Evolutionary conservation across 2,329 filamentous ascomycete genomes (phyloP).

Genomic region (Penicillium sp.): DNA sequence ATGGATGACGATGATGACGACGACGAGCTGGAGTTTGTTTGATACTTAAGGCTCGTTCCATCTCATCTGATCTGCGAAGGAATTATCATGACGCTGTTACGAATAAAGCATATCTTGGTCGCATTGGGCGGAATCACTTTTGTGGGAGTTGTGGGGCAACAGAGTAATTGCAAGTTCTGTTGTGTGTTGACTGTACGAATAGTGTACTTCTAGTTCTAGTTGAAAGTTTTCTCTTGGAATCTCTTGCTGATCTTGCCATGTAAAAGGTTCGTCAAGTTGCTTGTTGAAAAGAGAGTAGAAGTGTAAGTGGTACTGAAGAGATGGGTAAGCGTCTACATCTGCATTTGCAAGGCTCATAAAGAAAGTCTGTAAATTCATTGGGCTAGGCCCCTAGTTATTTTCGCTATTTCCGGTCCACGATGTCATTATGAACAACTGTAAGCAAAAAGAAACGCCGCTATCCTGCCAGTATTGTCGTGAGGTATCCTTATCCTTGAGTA

Average conservation of each 20-base stretch:
- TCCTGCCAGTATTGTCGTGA: slow-evolving; percentile 1
- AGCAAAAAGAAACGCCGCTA: slow-evolving; percentile 9
- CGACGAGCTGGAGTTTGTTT: slow-evolving; percentile 49
- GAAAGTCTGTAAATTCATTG: background rate
- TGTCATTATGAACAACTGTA: background rate
- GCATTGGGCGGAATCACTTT: slow-evolving; percentile 11
- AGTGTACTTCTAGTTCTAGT: slow-evolving; percentile 1
- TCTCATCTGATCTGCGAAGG: background rate
- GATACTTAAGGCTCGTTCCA: background rate
- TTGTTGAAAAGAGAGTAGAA: too few relatives aligned
- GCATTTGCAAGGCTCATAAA: too few relatives aligned
- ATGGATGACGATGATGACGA: slow-evolving; percentile 54
- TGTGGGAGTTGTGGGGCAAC: background rate
- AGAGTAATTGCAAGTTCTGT: background rate
- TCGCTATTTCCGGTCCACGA: background rate
- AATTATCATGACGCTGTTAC: slow-evolving; percentile 14
- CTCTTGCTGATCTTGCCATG: too few relatives aligned
- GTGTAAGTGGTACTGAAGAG: too few relatives aligned
- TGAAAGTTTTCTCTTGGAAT: background rate
- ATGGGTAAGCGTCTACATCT: too few relatives aligned
- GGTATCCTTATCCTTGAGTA: slow-evolving; percentile 16
- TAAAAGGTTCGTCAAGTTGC: too few relatives aligned
- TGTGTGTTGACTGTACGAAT: background rate
- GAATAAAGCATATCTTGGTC: slow-evolving; percentile 13
- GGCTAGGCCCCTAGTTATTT: background rate